Evolutionary conservation across 148 eudicot species (phyloP), one percentile per base, ranked within the genome.

Genomic region (Arctostaphylos glauca): DNA sequence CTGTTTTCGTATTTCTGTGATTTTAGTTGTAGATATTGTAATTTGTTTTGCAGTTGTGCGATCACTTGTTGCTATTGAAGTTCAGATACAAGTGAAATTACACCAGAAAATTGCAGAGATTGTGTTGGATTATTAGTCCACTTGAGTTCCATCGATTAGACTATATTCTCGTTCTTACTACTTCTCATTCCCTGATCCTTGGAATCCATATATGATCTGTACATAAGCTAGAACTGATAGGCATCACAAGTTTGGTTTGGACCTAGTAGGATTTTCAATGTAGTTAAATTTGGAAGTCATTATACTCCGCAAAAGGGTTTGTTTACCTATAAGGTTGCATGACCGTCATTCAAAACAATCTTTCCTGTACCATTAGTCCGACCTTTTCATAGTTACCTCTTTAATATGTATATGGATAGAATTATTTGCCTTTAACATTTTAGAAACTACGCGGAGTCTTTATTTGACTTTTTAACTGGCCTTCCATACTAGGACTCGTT

Each of bases 61-160:
- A 58, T 76, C 38, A 59, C 47, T 78, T 78, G 64, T 10, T 19
- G 12, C 3, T 44, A 9, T 58, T 3, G 44, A 73, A 16, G 38
- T 66, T 55, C 67, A 52, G 54, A 78, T 76, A 21, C 31, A 12
- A 47, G 53, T 58, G 55, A 52, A 38, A 54, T 74, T 46, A 52
- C 78, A 21, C 21, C 43, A 9, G 53, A 9, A 48, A 49, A 12
- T 43, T 58, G 19, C 53, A 43, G 52, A 58, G 19, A 19, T 4
- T 41, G 70, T 43, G 9, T 56, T 78, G 68, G 80, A 44, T 52
- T 78, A 31, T 44, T 41, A 2, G 68, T 78, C 68, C 47, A 77
- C 7, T 5, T 2, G 2, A 54, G 15, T 78, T 78, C 70, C 10
- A 41, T 78, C 8, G 23, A 56, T 58, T 77, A 55, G 44, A 41